Evolutionary conservation across 768 basidiomycete genomes (phyloP), one percentile per base, ranked within the genome.

Genomic region (Rubroboletus satanas): DNA sequence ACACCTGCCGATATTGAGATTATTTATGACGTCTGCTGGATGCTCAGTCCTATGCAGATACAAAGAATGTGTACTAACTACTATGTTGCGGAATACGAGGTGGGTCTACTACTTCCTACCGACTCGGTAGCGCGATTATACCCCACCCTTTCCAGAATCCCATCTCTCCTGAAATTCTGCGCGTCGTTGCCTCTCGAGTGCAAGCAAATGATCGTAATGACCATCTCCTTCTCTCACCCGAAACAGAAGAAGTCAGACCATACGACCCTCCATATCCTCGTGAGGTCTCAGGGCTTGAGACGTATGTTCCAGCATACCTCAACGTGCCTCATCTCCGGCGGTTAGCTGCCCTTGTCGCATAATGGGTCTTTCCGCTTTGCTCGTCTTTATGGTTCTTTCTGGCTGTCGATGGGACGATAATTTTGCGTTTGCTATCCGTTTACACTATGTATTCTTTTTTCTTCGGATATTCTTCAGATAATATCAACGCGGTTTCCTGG

Each of bases 11-110:
- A 98, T 68, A 97, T 99, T 58, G 95, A 98, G 74, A 98, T 98
- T 66, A 96, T 99, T 64, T 98, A 97, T 70, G 93, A 95, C 67
- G 96, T 99, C 57, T 98, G 96, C 78, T 98, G 97, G 96, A 98
- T 98, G 89, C 79, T 99, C 43, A 98, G 93, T 59, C 97, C 97
- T 2, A 95, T 95, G 74, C 97, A 99, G 72, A 98, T 99, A 61
- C 97, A 98, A 76, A 88, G 97, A 70, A 94, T 99, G 85, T 98
- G 97, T 72, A 93, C 91, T 55, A 96, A 96, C 71, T 98, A 98
- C 75, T 98, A 97, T 67, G 95, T 96, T 57, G 97, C 96, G 44
- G 97, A 98, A 74, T 99, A 98, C 71, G 97, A 99, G 83, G 93
- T 93, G 62, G 42, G 64, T 49, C 39, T 78, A 60, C 28, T 50